Base-by-base conservation (phyloP, 139 green algal species). In the Chlamydomonas asymmetrica region DNA sequence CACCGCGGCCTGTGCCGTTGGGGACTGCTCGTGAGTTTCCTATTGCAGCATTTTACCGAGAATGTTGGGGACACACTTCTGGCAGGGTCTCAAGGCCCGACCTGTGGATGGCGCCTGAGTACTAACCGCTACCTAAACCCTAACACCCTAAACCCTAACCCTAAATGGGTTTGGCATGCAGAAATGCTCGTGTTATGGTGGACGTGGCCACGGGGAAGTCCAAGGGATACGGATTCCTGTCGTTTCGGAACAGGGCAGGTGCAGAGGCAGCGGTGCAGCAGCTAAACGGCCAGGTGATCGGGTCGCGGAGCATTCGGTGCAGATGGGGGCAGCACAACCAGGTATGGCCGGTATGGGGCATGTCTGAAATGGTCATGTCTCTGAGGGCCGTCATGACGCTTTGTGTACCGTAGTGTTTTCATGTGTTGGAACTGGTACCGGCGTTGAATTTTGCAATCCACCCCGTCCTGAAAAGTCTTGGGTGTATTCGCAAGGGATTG, bases 301-400 rank as follows among this genome's bases (percentile, higher is more conserved):
- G 89, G 3, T 73, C 77, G 32, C 75, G 88, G 41, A 64, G 79
- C 23, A 71, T 94, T 35, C 83, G 91, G 16, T 89, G 81, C 66
- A 88, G 88, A 50, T 94, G 91, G 90, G 91, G 90, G 22, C 82
- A 93, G 76, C 90, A 96, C 83, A 93, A 93, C 63, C 77, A 85
- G 82, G 78, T 80, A 32, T 27, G 70, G 37, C 8, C 7, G n/a
- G n/a, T n/a, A n/a, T n/a, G n/a, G n/a, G n/a, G n/a, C n/a, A n/a
- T n/a, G n/a, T n/a, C n/a, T n/a, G n/a, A n/a, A n/a, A n/a, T n/a
- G n/a, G n/a, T n/a, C n/a, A n/a, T n/a, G n/a, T n/a, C n/a, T n/a
- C n/a, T n/a, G n/a, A n/a, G n/a, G n/a, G n/a, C n/a, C n/a, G n/a
- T n/a, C n/a, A n/a, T n/a, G n/a, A n/a, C n/a, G n/a, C n/a, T n/a